Evolutionary conservation across 352 stramenopile genomes (phyloP).

Genomic region (Globisporangium solare): DNA sequence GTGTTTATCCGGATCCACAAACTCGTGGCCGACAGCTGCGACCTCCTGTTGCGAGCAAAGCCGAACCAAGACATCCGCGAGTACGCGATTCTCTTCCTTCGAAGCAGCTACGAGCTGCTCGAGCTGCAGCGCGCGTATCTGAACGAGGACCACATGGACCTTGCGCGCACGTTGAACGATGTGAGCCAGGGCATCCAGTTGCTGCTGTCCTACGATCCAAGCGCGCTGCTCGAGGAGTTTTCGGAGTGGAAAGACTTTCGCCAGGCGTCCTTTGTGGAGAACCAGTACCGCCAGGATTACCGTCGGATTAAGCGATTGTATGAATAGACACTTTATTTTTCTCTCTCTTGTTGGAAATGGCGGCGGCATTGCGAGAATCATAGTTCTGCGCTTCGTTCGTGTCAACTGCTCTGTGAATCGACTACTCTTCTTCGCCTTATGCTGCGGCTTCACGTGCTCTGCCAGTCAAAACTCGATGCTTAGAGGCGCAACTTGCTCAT

Average conservation of each 20-base stretch:
- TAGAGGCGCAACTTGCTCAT: slow-evolving; percentile 82
- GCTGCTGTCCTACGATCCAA: slow-evolving; percentile 82
- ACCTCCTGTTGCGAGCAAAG: slow-evolving; percentile 66
- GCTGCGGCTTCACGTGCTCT: slow-evolving; percentile 2
- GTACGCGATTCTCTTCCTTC: slow-evolving; percentile 85
- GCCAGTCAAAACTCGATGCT: slow-evolving; percentile 7
- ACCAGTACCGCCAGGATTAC: slow-evolving; percentile 87
- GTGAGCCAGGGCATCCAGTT: slow-evolving; percentile 90
- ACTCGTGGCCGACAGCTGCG: slow-evolving; percentile 88
- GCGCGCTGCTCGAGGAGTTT: slow-evolving; percentile 83
- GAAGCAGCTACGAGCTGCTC: slow-evolving; percentile 82
- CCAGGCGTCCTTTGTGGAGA: slow-evolving; percentile 87
- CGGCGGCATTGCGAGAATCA: not conserved
- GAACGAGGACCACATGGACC: slow-evolving; percentile 88
- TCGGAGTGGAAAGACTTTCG: slow-evolving; percentile 84
- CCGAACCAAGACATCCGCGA: slow-evolving; percentile 65
- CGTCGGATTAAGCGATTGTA: slow-evolving; percentile 90
- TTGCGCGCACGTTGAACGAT: slow-evolving; percentile 90
- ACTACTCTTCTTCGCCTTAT: not conserved
- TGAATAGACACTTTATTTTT: slow-evolving; percentile 45
- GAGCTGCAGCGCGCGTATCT: slow-evolving; percentile 82
- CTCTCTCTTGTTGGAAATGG: slow-evolving; percentile 7
- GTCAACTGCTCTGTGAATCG: too few species aligned
- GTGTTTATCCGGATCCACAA: slow-evolving; percentile 89
- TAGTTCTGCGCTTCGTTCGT: not conserved